A percentile compares a stretch with the other conserved stretches of the same genome.
phyloP scores from a whole-genome alignment of 2,329 filamentous ascomycete species.

The Dryadomyces quercivorus region DNA sequence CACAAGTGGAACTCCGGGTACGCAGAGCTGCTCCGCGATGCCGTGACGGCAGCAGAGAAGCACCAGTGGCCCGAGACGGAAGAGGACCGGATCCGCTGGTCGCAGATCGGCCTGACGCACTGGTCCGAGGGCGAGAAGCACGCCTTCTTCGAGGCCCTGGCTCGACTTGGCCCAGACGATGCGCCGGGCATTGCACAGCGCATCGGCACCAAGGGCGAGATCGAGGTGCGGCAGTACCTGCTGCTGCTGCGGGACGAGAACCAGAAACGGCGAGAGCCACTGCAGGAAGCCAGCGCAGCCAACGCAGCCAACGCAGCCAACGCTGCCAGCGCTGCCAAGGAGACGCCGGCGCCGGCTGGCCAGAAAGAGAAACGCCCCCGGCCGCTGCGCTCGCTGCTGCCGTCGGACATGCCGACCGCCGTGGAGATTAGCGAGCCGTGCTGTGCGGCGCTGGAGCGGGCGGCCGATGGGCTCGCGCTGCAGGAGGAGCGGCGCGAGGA shows the following conservation, averaged over 20 bases:
- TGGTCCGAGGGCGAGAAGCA: constrained; percentile 67
- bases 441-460: constrained; percentile 51
- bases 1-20: constrained; percentile 33
- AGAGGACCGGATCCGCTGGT: constrained; percentile 21
- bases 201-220: constrained; percentile 52
- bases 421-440: constrained; percentile 58
- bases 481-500: constrained; percentile 54
- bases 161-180: constrained; percentile 51
- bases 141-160: constrained; percentile 53
- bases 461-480: constrained; percentile 52
- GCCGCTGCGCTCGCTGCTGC: constrained; percentile 24
- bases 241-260: constrained; percentile 42
- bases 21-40: constrained; percentile 37
- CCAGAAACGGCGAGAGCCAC: constrained; percentile 23
- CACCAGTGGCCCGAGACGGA: constrained; percentile 3
- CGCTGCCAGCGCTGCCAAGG: constrained; percentile 9
- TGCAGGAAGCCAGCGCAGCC: constrained; percentile 2
- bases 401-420: constrained; percentile 54
- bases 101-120: constrained; percentile 54
- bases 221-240: constrained; percentile 64
- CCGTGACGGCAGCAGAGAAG: constrained; percentile 20
- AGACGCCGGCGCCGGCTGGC: too few species aligned
- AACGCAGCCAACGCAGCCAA: constrained; percentile 3
- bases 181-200: constrained; percentile 48
- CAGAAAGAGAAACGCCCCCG: constrained; percentile 8